Percentiles rank a stretch among this genome's conserved stretches.
These are phyloP conservation scores for Populus pruinosa DNA, from an alignment of 345 rosid genomes.

Conservation along the genomic window DNA sequence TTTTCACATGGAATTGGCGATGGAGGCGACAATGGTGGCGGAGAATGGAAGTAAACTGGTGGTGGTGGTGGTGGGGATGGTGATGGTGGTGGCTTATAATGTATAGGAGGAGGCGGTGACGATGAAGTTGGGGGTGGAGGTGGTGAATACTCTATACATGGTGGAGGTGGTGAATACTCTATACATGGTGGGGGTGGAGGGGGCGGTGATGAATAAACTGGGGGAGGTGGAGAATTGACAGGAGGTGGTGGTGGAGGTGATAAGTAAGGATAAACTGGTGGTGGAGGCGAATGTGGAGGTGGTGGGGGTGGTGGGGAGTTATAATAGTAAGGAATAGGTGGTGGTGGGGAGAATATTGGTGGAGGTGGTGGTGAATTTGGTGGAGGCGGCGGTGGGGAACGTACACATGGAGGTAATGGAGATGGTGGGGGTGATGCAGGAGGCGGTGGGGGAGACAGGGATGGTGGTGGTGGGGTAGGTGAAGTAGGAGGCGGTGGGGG, in stretches of 20 bases:
- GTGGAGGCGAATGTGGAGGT: conserved; percentile 11
- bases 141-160: conserved; percentile 47
- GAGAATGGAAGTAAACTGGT: conserved; percentile 30
- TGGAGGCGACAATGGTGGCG: not conserved
- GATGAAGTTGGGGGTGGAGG: conserved; percentile 53
- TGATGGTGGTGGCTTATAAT: conserved; percentile 28
- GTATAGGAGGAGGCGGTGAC: conserved; percentile 30
- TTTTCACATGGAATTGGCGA: not conserved
- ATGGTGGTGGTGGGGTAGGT: conserved; percentile 21
- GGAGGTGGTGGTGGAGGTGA: conserved; percentile 22
- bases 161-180: conserved; percentile 42
- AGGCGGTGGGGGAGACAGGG: conserved; percentile 21
- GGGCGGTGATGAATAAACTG: conserved; percentile 37
- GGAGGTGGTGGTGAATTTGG: conserved; percentile 32
- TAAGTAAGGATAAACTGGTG: conserved; percentile 22
- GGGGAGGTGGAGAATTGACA: conserved; percentile 26
- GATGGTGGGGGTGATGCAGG: conserved; percentile 22
- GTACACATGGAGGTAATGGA: conserved; percentile 16
- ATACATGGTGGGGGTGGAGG: conserved; percentile 57
- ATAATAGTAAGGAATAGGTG: conserved; percentile 24
- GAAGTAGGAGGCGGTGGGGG: conserved; percentile 33
- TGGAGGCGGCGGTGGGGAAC: not conserved
- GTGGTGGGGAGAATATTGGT: conserved; percentile 22
- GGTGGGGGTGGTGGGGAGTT: conserved; percentile 31
- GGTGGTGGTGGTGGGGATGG: conserved; percentile 38